A percentile compares a stretch with the other conserved stretches of the same genome.
Evolutionary conservation across 208 protist genomes (phyloP).

Genomic region (Zelonia costaricensis): DNA sequence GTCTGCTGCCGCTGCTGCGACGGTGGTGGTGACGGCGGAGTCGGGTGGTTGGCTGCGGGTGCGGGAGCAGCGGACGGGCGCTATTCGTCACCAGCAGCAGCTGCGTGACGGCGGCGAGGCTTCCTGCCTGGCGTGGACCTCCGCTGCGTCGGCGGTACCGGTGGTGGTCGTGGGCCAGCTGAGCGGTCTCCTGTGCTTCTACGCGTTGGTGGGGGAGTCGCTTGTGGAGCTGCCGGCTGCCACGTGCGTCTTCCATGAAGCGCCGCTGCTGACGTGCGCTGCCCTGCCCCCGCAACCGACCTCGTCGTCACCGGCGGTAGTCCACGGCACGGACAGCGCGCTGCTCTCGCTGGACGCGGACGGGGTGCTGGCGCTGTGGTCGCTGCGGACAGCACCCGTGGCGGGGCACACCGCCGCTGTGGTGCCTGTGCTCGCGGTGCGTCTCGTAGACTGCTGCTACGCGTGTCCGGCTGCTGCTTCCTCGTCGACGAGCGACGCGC

Average conservation of each 20-base stretch:
- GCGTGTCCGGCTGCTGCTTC: no score
- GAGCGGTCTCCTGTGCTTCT: constrained; percentile 32
- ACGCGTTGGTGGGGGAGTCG: constrained; percentile 28
- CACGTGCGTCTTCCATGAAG: constrained; percentile 32
- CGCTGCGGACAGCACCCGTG: neutral
- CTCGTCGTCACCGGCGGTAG: no score
- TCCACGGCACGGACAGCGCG: no score
- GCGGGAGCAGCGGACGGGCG: constrained; percentile 40
- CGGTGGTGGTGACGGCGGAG: constrained; percentile 42
- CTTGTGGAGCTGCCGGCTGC: constrained; percentile 25
- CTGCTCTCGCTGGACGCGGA: constrained; percentile 35
- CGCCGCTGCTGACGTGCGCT: constrained; percentile 24
- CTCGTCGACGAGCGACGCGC: no score
- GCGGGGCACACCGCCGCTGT: neutral
- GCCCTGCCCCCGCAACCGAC: no score
- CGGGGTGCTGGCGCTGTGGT: constrained; percentile 38
- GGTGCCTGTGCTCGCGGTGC: neutral
- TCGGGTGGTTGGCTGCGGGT: constrained; percentile 52
- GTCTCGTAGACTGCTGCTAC: constrained; percentile 21
- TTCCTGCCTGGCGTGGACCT: constrained; percentile 28
- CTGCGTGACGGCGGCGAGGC: constrained; percentile 35
- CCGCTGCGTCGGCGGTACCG: neutral
- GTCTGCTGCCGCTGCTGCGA: no score
- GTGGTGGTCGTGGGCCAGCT: constrained; percentile 33
- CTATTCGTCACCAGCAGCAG: constrained; percentile 43